Evolutionary conservation across 2,329 filamentous ascomycete species (phyloP), one percentile per base, ranked within the genome.

Genomic region (Neofusicoccum cordaticola): DNA sequence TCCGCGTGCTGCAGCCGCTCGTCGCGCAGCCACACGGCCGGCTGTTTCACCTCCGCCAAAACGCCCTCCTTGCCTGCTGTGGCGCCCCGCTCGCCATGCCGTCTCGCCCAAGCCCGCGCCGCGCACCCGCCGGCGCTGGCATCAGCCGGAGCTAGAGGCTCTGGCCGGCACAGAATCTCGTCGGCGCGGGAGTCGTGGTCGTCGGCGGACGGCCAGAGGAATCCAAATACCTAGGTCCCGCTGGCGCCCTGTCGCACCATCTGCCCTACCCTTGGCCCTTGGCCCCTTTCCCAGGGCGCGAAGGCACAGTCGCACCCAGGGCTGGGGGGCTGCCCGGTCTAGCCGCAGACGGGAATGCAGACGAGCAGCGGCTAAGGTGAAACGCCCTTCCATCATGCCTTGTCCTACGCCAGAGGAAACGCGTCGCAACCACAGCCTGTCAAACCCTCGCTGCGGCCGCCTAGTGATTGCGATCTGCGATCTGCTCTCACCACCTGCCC

Each of bases 271-370:
- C 15, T 34, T 6, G 22, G 13, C 48, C 48, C 27, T 34, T 6
- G 22, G 13, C 48, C 48, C 27, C n/a, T 35, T 51, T 51, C 27
- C 15, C 7, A 34, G 22, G 22, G 22, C 22, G 22, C 22, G 22
- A 22, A 22, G 22, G 22, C 22, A 22, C 22, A 3, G 22, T 22
- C 22, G 22, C 22, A 22, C 22, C 22, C 22, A 22, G 22, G 22
- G 22, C 3, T 1, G 22, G 22, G 22, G 22, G 22, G 51, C 34
- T 39, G 35, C 19, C 6, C 4, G 31, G 34, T 4, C 51, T 53
- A 58, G 53, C 39, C 53, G 35, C 53, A 58, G 13, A n/a, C 9
- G 56, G 56, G 56, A 60, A 60, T 60, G 42, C n/a, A 48, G 56
- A 47, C 56, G 41, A 37, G 34, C 56, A 42, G 56, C 56, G 56